A percentile compares a stretch with the other conserved stretches of the same genome.
Evolutionary conservation across 164 flowering plant species (phyloP).

Genomic region (Sedum album): DNA sequence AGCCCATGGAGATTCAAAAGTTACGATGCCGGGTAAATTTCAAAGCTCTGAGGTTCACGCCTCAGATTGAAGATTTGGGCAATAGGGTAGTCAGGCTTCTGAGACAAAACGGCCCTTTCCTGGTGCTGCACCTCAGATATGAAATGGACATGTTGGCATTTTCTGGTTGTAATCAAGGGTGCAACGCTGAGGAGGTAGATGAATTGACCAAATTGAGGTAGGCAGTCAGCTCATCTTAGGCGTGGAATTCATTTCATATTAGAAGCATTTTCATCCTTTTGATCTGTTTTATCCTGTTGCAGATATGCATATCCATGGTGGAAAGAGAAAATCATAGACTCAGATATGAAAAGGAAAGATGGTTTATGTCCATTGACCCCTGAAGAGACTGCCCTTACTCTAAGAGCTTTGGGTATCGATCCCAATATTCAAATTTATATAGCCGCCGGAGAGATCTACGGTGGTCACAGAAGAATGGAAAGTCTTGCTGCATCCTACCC

Average conservation of each 20-base stretch:
- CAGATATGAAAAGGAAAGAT: conserved; percentile 6
- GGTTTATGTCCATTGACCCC: conserved; percentile 7
- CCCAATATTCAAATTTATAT: conserved; percentile 1
- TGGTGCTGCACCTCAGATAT: conserved; percentile 60
- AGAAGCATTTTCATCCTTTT: background rate
- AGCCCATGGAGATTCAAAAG: conserved; percentile 42
- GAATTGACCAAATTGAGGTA: conserved; percentile 47
- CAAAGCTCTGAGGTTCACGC: conserved; percentile 38
- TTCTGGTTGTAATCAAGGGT: conserved; percentile 57
- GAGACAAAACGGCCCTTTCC: conserved; percentile 44
- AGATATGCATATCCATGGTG: conserved; percentile 4
- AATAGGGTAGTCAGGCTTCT: conserved; percentile 32
- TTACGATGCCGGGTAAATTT: conserved; percentile 47
- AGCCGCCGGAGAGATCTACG: conserved; percentile 3
- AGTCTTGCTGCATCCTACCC: conserved; percentile 4
- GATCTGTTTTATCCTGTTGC: background rate
- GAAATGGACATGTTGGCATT: conserved; percentile 71
- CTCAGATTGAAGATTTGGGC: conserved; percentile 49
- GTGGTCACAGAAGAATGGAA: background rate
- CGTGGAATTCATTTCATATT: too few relatives aligned
- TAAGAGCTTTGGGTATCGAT: conserved; percentile 2
- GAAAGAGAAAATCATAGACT: conserved; percentile 9
- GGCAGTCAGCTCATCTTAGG: background rate
- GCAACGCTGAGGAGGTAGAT: conserved; percentile 32
- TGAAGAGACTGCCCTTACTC: conserved; percentile 7